Base-by-base conservation (phyloP, 768 basidiomycete species). In the Tulasnella sp. region DNA sequence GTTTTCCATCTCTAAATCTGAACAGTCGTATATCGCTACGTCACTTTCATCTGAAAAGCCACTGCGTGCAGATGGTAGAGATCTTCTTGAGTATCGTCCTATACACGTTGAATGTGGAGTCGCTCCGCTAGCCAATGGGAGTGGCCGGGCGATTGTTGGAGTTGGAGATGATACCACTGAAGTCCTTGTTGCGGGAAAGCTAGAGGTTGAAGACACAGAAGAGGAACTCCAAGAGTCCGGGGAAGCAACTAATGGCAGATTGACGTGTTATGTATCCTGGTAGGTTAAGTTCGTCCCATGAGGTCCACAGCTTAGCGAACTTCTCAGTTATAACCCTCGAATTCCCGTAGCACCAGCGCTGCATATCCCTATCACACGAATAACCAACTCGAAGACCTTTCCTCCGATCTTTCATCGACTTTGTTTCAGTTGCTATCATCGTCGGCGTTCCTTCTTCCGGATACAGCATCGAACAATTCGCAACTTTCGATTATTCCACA, bases 51-150 rank as follows among this genome's bases (percentile, higher is more conserved):
- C 65, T 40, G 46, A 48, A 1, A 71, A 75, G 2, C 76, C 86
- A 1, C 66, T 78, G n/a, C 81, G 89, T 45, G 71, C 76, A 3
- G 89, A 92, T 62, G 87, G 87, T 1, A 81, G 89, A 16, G 60
- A 68, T 5, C 69, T 83, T 0, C 64, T 70, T 31, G 80, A 84
- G 56, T 90, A 75, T 58, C 72, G 89, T 25, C 65, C 73, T 0
- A 71, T 91, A 19, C 68, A 76, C 6, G 74, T 92, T 25, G 80
- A 86, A 65, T 85, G 84, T 0, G 83, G 82, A 19, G 73, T 83
- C 1, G 77, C 79, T 13, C 83, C 86, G 4, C 72, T 87, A 4
- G 82, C 88, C 16, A 89, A 91, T 54, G 89, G 89, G 5, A 89
- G 86, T 56, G 85, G 85, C 4, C 73, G 75, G 20, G 67, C 89